Conservation (phyloP, 768 basidiomycete species). For the Hypholoma sublateritium region DNA sequence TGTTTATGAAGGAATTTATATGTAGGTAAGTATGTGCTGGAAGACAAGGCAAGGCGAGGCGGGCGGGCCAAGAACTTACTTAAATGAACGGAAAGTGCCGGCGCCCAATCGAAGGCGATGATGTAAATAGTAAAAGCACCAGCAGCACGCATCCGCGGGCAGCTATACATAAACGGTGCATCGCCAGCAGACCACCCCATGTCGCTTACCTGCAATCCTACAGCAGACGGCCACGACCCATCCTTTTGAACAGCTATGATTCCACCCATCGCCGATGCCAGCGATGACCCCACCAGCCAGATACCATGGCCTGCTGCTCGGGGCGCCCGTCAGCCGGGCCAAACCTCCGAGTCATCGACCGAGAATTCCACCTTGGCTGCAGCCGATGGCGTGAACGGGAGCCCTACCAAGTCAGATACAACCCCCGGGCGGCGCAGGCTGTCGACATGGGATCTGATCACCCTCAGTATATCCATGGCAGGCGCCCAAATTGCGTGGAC, state of each 20-base stretch:
- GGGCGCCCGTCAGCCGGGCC: slow-evolving; percentile 23
- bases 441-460: slow-evolving; percentile 73
- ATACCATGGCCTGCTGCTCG: slow-evolving; percentile 69
- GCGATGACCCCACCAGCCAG: slow-evolving; percentile 77
- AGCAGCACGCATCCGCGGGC: slow-evolving; percentile 6
- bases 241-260: slow-evolving; percentile 45
- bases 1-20: too few relatives aligned
- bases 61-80: not conserved
- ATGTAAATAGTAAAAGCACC: slow-evolving; percentile 10
- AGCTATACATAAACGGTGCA: slow-evolving; percentile 19
- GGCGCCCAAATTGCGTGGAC: slow-evolving; percentile 97
- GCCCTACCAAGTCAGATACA: slow-evolving; percentile 19
- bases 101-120: slow-evolving; percentile 7
- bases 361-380: slow-evolving; percentile 16
- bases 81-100: slow-evolving; percentile 19
- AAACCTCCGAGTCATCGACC: slow-evolving; percentile 25
- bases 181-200: slow-evolving; percentile 13
- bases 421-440: slow-evolving; percentile 35
- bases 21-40: not conserved
- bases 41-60: not conserved
- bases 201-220: slow-evolving; percentile 13
- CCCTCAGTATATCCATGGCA: slow-evolving; percentile 88
- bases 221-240: slow-evolving; percentile 10
- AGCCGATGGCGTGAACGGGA: slow-evolving; percentile 14
- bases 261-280: slow-evolving; percentile 54